Evolutionary conservation across 163 green algal species (phyloP), one percentile per base, ranked within the genome.

Genomic region (Chlorella variabilis): DNA sequence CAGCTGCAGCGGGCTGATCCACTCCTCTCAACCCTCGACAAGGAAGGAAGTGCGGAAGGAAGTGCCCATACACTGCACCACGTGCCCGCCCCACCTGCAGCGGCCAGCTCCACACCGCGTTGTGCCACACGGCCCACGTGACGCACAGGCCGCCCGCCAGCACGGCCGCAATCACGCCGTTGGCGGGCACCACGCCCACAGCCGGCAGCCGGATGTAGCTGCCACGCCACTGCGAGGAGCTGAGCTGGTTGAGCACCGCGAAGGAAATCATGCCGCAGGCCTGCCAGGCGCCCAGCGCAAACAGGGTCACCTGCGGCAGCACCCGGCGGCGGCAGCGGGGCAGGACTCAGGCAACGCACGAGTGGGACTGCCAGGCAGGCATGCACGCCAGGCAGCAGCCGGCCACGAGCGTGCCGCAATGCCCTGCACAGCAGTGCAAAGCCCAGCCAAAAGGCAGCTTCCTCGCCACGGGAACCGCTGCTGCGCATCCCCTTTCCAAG

Each of bases 181-280:
- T 62, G 11, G 38, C 36, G 1, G 75, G 75, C 41, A 71, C 39
- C 39, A 61, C 21, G 25, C 59, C 75, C 41, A 56, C 29, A 18
- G n/a, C 31, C 7, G 84, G 42, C 62, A 89, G 41, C 31, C 81
- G 65, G 33, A 71, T 18, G 67, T 71, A 65, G 34, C 20, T n/a
- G 31, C 29, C 42, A 29, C 38, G 41, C 49, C 31, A 76, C 31
- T 41, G 34, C n/a, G 48, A 31, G 33, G 31, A n/a, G 54, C 31
- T 25, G 9, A 70, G 4, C 38, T 39, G 54, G 34, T 73, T 27
- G 27, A 78, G 58, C n/a, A 36, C 20, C 3, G 67, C 34, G 27
- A 87, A 70, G 0, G 85, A 29, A 9, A 92, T 85, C 49, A 90
- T 51, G n/a, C 82, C 82, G 25, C 78, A 11, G 13, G 87, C 83